phyloP scores from a whole-genome alignment of 2,329 filamentous ascomycete species.

The Herpotrichia juniperi region DNA sequence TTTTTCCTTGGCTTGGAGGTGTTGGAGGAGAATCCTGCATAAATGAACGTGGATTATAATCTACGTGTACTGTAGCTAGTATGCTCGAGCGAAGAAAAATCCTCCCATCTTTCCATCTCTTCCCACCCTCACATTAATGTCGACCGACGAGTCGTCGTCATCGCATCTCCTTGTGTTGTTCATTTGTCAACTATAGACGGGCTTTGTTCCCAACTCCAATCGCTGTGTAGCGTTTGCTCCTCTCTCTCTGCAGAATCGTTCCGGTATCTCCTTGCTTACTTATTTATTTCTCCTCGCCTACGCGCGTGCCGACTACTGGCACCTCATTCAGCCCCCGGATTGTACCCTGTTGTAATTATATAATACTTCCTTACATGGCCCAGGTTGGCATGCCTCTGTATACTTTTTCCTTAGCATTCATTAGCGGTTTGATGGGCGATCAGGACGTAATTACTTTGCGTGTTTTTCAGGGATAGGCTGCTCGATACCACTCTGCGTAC shows the following conservation, averaged over 20 bases:
- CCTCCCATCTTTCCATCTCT: too few relatives aligned
- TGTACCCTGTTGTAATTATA: constrained; percentile 9
- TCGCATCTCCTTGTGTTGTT: not conserved
- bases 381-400: constrained; percentile 6
- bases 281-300: too few relatives aligned
- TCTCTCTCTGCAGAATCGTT: too few relatives aligned
- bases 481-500: constrained; percentile 5
- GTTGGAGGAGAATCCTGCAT: not conserved
- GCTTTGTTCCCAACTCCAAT: not conserved
- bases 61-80: not conserved
- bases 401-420: not conserved
- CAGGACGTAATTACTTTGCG: not conserved
- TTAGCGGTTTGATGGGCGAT: not conserved
- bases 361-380: constrained; percentile 1
- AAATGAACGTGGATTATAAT: not conserved
- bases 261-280: not conserved
- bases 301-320: not conserved
- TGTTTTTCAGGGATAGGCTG: not conserved
- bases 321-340: not conserved
- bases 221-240: not conserved
- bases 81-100: not conserved
- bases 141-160: not conserved
- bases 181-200: not conserved
- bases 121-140: not conserved
- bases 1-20: not conserved